Percentiles rank a stretch among this genome's conserved stretches.
These are phyloP conservation scores for Aphanomyces astaci DNA, from an alignment of 352 stramenopile genomes.

Conservation along the genomic window DNA sequence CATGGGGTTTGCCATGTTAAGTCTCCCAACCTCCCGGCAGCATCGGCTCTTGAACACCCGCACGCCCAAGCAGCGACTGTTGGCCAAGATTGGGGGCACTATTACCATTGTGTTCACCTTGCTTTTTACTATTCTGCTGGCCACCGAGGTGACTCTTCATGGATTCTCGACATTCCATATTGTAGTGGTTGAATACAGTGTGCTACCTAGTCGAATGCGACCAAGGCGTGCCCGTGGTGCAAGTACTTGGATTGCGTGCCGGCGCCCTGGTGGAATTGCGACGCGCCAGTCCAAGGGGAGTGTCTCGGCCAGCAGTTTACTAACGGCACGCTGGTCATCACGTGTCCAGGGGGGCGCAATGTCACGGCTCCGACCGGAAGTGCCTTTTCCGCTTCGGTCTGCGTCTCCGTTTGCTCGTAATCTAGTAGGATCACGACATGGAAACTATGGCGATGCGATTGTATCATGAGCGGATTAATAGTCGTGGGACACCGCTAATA, in stretches of 20 bases:
- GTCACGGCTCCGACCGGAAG: constrained; percentile 5
- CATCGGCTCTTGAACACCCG: constrained; percentile 12
- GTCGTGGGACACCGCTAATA: no score
- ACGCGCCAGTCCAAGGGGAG: neutral
- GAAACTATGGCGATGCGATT: no score
- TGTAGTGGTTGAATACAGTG: no score
- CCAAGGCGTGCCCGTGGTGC: constrained; percentile 17
- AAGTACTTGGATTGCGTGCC: constrained; percentile 22
- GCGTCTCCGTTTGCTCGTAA: neutral
- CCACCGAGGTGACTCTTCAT: neutral
- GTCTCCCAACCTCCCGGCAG: constrained; percentile 5
- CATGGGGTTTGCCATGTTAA: constrained; percentile 10
- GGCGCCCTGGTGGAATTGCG: constrained; percentile 18
- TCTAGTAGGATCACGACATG: neutral
- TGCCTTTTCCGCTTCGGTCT: constrained; percentile 1
- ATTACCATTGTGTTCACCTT: constrained; percentile 2
- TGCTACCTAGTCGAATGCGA: constrained; percentile 17
- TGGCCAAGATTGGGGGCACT: neutral
- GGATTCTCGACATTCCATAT: no score
- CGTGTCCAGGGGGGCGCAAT: constrained; percentile 12
- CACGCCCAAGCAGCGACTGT: constrained; percentile 7
- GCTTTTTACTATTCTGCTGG: constrained; percentile 14
- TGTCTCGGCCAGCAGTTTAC: constrained; percentile 16
- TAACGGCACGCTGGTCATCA: constrained; percentile 18
- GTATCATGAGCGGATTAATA: no score